These are phyloP conservation scores for Calocybe indica DNA, from an alignment of 768 basidiomycete genomes.

Conservation along the genomic window DNA sequence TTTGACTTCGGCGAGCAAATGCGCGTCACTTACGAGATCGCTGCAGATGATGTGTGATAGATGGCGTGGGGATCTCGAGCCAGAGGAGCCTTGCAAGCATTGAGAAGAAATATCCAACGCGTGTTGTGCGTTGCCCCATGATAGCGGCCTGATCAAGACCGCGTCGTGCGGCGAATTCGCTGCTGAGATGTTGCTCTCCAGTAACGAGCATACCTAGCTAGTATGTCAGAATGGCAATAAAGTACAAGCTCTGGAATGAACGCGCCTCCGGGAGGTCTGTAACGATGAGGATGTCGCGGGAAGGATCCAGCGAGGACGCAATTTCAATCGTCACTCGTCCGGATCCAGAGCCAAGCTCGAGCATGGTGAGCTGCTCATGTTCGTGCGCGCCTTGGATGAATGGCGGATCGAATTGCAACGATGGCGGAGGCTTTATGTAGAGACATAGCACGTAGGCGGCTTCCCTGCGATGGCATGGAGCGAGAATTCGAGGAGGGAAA, in stretches of 20 bases:
- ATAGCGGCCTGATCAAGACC: slow-evolving; percentile 49
- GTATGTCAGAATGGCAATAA: neutral
- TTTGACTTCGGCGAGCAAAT: neutral
- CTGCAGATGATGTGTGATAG: slow-evolving; percentile 76
- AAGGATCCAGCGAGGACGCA: slow-evolving; percentile 25
- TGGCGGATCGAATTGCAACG: slow-evolving; percentile 49
- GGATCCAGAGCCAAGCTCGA: slow-evolving; percentile 82
- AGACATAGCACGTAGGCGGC: slow-evolving; percentile 55
- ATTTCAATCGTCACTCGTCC: slow-evolving; percentile 51
- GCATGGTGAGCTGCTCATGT: slow-evolving; percentile 24
- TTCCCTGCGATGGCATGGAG: slow-evolving; percentile 47
- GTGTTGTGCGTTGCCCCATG: slow-evolving; percentile 61
- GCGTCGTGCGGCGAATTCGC: neutral
- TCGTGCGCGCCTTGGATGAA: slow-evolving; percentile 24
- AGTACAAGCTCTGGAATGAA: neutral
- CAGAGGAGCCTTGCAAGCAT: slow-evolving; percentile 15
- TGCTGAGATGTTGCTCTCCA: slow-evolving; percentile 22
- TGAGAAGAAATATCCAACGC: slow-evolving; percentile 32
- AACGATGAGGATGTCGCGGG: slow-evolving; percentile 43
- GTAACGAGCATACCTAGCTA: slow-evolving; percentile 34
- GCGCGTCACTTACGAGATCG: slow-evolving; percentile 59
- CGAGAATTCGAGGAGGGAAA: slow-evolving; percentile 4
- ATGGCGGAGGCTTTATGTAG: slow-evolving; percentile 41
- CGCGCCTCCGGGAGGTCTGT: slow-evolving; percentile 79
- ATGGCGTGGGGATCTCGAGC: slow-evolving; percentile 23